Conservation (phyloP, 768 basidiomycete species). For the Omphalotus guepiniiformis region DNA sequence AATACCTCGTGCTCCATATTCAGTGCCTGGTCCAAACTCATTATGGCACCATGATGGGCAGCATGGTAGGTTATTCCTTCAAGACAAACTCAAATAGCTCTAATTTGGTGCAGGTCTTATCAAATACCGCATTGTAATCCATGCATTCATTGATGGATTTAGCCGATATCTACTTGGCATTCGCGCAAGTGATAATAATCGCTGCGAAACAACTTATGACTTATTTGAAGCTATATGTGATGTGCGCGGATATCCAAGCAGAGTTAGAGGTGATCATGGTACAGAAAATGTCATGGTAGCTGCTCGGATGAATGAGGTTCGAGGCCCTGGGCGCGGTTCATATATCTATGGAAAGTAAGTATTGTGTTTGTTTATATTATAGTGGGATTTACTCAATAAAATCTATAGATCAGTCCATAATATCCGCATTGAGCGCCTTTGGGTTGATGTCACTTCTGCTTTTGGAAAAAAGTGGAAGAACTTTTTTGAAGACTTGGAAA, state of each 20-base stretch:
- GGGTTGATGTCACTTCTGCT: conserved; percentile 21
- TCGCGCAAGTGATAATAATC: neutral
- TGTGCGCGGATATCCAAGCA: neutral
- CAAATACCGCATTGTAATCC: neutral
- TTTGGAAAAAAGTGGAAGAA: conserved; percentile 23
- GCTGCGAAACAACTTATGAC: neutral
- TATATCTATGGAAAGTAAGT: neutral
- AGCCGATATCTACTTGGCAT: neutral
- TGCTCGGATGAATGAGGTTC: neutral
- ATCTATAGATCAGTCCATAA: conserved; percentile 21
- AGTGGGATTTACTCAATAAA: neutral
- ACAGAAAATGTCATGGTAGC: neutral
- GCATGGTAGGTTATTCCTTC: conserved; percentile 30
- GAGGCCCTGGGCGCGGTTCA: neutral
- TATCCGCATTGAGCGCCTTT: conserved; percentile 21
- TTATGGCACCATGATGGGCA: conserved; percentile 23
- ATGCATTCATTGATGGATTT: neutral
- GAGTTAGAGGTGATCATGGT: neutral
- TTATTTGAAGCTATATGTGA: neutral
- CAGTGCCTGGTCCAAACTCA: neutral
- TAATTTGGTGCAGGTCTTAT: too few species aligned
- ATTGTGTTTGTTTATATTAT: neutral
- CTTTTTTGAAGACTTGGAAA: conserved; percentile 21
- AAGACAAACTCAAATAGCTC: too few species aligned
- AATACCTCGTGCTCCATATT: neutral